These are phyloP conservation scores for Setaria italica DNA, from an alignment of 202 grass and related monocot species.

Conservation along the genomic window DNA sequence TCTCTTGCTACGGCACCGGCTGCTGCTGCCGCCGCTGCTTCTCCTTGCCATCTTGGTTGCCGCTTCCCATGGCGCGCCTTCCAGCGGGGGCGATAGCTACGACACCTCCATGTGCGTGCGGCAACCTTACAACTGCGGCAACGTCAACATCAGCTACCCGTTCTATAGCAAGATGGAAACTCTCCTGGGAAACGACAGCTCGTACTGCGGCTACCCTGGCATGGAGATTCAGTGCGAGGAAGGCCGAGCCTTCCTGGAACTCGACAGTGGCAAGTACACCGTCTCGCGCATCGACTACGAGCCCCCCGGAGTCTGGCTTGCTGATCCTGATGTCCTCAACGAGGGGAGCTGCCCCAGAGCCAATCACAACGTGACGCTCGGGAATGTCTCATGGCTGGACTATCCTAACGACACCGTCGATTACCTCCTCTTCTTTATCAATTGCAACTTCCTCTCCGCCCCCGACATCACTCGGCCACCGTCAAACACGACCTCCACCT, in stretches of 20 bases:
- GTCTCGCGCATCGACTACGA: background rate
- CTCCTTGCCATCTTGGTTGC: constrained; percentile 8
- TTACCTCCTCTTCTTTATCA: constrained; percentile 40
- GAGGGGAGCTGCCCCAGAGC: background rate
- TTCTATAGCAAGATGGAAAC: background rate
- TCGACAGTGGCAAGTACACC: background rate
- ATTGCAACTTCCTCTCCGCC: background rate
- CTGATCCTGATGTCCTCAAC: background rate
- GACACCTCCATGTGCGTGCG: background rate
- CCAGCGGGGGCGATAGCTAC: background rate
- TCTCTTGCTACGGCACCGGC: background rate
- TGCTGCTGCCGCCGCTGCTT: background rate
- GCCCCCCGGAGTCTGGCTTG: background rate
- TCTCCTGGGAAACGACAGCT: background rate
- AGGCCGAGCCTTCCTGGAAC: background rate
- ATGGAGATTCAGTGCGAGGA: constrained; percentile 41
- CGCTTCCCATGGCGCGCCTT: background rate
- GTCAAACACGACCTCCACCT: accelerated
- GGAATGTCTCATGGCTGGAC: background rate
- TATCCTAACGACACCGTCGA: background rate
- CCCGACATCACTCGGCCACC: accelerated
- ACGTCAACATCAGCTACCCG: constrained; percentile 37
- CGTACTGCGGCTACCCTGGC: constrained; percentile 55
- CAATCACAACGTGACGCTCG: constrained; percentile 5
- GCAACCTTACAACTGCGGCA: background rate